phyloP scores from a whole-genome alignment of 164 flowering plant genomes.

The Buxus sempervirens region DNA sequence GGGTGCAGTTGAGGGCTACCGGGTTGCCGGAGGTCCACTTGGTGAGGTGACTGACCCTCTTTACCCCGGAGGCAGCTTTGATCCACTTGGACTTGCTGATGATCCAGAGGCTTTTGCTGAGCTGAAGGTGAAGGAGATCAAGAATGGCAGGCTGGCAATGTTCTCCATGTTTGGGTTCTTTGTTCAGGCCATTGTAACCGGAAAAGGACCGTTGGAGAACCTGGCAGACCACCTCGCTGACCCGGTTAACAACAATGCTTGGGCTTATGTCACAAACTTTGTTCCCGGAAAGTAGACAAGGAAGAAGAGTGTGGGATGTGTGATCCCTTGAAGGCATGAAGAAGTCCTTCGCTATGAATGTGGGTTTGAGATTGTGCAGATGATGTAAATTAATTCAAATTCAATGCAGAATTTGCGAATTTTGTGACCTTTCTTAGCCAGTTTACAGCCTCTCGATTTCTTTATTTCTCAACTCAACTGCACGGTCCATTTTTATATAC shows the following conservation, averaged over 20 bases:
- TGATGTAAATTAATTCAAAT: too few relatives aligned
- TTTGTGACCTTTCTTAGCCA: background rate
- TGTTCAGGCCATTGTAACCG: conserved; percentile 44
- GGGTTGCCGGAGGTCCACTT: conserved; percentile 38
- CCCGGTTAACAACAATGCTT: conserved; percentile 44
- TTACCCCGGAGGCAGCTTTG: conserved; percentile 51
- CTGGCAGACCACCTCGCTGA: conserved; percentile 41
- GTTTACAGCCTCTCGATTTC: too few relatives aligned
- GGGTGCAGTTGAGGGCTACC: conserved; percentile 34
- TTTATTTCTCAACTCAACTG: too few relatives aligned
- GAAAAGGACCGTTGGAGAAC: conserved; percentile 43
- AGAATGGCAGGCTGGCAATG: conserved; percentile 49
- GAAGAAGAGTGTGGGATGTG: too few relatives aligned
- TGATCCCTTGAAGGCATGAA: too few relatives aligned
- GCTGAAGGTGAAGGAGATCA: conserved; percentile 53
- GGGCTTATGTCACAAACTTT: conserved; percentile 42
- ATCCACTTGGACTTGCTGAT: conserved; percentile 42
- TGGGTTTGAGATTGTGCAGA: too few relatives aligned
- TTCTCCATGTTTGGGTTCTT: conserved; percentile 50
- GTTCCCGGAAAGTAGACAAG: conserved; percentile 29
- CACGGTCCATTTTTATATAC: too few relatives aligned
- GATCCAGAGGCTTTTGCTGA: conserved; percentile 50
- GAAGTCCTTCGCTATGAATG: too few relatives aligned
- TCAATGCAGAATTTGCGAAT: too few relatives aligned
- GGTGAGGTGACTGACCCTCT: conserved; percentile 40